Evolutionary conservation across 257 asterid genomes (phyloP).

Genomic region (Solanum corneliomulleri): DNA sequence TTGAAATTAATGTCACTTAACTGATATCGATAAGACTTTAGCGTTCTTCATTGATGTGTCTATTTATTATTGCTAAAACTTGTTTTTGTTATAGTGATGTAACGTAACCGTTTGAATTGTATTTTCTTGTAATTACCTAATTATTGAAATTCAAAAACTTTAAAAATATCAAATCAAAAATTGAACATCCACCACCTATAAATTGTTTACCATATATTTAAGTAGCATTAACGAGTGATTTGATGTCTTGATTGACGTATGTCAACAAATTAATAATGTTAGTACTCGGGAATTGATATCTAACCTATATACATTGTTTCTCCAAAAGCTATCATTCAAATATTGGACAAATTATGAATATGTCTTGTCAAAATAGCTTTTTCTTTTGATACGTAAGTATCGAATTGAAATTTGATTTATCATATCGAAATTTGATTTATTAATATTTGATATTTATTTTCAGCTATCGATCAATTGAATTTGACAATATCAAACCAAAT

Average conservation of each 20-base stretch:
- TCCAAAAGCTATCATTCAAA: background rate
- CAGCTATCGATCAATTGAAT: background rate
- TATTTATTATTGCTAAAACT: too few relatives aligned
- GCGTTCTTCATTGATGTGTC: too few relatives aligned
- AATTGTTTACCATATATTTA: background rate
- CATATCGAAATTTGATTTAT: too few relatives aligned
- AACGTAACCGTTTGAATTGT: accelerated
- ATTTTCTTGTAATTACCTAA: background rate
- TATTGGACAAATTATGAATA: background rate
- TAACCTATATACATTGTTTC: too few relatives aligned
- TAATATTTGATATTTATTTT: background rate
- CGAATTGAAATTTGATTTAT: background rate
- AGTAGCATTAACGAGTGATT: too few relatives aligned
- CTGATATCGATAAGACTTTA: too few relatives aligned
- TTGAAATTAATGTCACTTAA: too few relatives aligned
- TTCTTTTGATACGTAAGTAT: too few relatives aligned
- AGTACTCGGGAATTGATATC: background rate
- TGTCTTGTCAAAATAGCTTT: background rate
- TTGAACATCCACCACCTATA: too few relatives aligned
- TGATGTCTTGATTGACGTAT: background rate
- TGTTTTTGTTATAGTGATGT: background rate
- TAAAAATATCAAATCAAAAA: background rate
- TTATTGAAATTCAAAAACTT: background rate
- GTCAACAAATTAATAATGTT: background rate
- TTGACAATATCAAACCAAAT: background rate